These are phyloP conservation scores for Pilatotrama ljubarskyi DNA, from an alignment of 768 basidiomycete species.

Conservation along the genomic window DNA sequence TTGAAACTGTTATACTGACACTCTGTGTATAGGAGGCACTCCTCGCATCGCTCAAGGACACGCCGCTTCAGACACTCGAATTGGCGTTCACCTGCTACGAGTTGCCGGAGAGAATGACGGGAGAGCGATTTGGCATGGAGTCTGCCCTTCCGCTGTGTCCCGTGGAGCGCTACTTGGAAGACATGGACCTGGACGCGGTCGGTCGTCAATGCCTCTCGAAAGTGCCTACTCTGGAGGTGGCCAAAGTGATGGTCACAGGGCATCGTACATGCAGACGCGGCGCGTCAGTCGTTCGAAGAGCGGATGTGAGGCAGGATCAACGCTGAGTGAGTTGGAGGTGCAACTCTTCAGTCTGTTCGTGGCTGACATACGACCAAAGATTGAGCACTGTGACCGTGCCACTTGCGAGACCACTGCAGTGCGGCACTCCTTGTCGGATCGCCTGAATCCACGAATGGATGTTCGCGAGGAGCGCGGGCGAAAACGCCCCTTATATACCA, in stretches of 20 bases:
- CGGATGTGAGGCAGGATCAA: neutral
- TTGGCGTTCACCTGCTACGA: neutral
- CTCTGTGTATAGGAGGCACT: neutral
- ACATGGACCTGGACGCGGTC: neutral
- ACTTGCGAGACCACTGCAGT: too few relatives aligned
- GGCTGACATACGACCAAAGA: too few relatives aligned
- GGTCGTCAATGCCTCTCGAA: neutral
- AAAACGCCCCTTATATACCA: too few relatives aligned
- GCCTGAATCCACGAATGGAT: too few relatives aligned
- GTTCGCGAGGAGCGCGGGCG: too few relatives aligned
- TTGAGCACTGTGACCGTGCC: too few relatives aligned
- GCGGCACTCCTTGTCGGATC: too few relatives aligned
- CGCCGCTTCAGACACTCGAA: neutral
- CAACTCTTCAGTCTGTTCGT: too few relatives aligned
- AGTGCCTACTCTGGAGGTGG: neutral
- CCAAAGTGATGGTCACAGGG: neutral
- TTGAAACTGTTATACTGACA: neutral
- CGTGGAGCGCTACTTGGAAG: neutral
- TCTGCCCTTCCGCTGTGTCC: neutral
- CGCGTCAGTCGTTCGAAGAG: neutral
- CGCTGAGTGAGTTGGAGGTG: too few relatives aligned
- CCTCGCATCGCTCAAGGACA: neutral
- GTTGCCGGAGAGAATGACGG: neutral
- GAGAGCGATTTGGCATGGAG: neutral
- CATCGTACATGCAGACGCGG: neutral